phyloP scores from a whole-genome alignment of 306 rosid species.

The Prunus persica region Prunus_persica_NCBIv2 NC_034009.1:22374501-22375000 shows the following conservation, averaged over 20 bases:
- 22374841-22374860: not conserved
- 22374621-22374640: not conserved
- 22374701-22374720: not conserved
- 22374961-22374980: not conserved
- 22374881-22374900: not conserved
- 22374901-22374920: not conserved
- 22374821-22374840: too few species aligned
- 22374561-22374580: not conserved
- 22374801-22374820: too few species aligned
- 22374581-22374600: not conserved
- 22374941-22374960: not conserved
- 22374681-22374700: not conserved
- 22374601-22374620: not conserved
- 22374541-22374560: conserved; percentile 72
- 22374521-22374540: conserved; percentile 89
- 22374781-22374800: too few species aligned
- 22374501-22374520: conserved; percentile 53
- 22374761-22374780: not conserved
- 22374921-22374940: not conserved
- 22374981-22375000: not conserved
- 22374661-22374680: not conserved
- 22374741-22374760: not conserved
- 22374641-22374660: not conserved
- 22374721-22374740: not conserved
- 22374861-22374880: not conserved